Conservation (phyloP, 2,329 filamentous ascomycete species). For the Claviceps sp. region DNA sequence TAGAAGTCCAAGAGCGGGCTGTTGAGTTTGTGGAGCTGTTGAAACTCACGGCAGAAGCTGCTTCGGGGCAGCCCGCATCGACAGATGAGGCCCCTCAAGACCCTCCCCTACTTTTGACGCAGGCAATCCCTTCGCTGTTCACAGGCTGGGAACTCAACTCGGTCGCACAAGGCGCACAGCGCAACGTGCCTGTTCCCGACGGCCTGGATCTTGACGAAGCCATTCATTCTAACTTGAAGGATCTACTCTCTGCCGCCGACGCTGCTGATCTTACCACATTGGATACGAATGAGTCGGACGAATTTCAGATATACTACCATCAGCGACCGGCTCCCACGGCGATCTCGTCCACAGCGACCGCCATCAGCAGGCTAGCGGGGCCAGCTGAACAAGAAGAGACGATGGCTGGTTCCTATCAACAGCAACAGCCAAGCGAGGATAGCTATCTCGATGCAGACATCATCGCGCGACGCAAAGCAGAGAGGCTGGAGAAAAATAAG, state of each 20-base stretch:
- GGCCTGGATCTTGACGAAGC: conserved; percentile 67
- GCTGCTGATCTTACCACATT: conserved; percentile 36
- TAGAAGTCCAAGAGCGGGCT: conserved; percentile 90
- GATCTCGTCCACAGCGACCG: conserved; percentile 37
- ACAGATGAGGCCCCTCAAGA: conserved; percentile 44
- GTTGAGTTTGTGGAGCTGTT: conserved; percentile 88
- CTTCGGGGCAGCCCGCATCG: conserved; percentile 48
- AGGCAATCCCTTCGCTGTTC: conserved; percentile 83
- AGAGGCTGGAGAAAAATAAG: conserved; percentile 68
- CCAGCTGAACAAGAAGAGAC: conserved; percentile 30
- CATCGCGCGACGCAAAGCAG: conserved; percentile 57
- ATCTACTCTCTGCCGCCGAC: conserved; percentile 49
- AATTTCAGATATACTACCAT: conserved; percentile 56
- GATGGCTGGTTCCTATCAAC: conserved; percentile 41
- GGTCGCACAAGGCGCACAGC: conserved; percentile 69
- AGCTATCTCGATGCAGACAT: conserved; percentile 61
- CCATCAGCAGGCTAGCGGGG: conserved; percentile 38
- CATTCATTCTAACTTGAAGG: conserved; percentile 62
- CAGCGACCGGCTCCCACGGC: conserved; percentile 37
- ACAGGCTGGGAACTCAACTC: conserved; percentile 81
- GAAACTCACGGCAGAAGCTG: conserved; percentile 73
- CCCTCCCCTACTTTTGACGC: conserved; percentile 71
- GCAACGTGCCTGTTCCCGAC: conserved; percentile 68
- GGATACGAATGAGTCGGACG: conserved; percentile 43
- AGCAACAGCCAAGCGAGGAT: conserved; percentile 48